Conservation (phyloP, 1,284 basidiomycete genomes). For the Microstroma glucosiphilum region DNA sequence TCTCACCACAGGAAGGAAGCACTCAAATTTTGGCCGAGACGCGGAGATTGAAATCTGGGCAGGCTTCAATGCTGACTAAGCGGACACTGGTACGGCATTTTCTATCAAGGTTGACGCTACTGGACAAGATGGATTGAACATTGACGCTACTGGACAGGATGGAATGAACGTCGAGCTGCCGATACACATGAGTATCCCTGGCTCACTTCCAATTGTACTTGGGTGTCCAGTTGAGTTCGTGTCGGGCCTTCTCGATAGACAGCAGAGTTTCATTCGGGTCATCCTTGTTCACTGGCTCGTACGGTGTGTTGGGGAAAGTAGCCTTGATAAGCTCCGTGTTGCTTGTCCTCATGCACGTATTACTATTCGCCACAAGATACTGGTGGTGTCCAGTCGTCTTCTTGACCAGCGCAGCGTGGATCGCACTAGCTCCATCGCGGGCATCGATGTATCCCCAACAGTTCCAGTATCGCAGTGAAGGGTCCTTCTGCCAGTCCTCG, state of each 20-base stretch:
- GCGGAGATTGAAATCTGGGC: too few species aligned
- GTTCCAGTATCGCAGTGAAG: conserved; percentile 26
- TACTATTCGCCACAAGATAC: conserved; percentile 52
- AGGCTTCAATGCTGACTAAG: too few species aligned
- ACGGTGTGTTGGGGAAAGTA: conserved; percentile 48
- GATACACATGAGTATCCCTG: too few species aligned
- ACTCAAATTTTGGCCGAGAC: too few species aligned
- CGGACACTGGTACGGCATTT: too few species aligned
- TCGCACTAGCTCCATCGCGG: conserved; percentile 52
- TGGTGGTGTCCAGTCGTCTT: conserved; percentile 50
- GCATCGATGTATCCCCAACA: conserved; percentile 47
- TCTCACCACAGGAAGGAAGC: too few species aligned
- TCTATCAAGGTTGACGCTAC: too few species aligned
- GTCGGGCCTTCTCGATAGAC: conserved; percentile 52
- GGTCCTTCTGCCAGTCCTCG: conserved; percentile 51
- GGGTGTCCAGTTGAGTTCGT: conserved; percentile 50
- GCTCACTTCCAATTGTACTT: conserved; percentile 39
- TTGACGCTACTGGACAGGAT: too few species aligned
- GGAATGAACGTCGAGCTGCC: too few species aligned
- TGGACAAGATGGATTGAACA: too few species aligned
- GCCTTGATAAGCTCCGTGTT: conserved; percentile 50
- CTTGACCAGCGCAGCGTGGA: conserved; percentile 40
- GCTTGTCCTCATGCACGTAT: conserved; percentile 46
- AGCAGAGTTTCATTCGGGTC: conserved; percentile 31
- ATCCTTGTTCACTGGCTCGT: conserved; percentile 24